Evolutionary conservation across 305 asterid species (phyloP).

Genomic region (Solanum hybrid): DNA sequence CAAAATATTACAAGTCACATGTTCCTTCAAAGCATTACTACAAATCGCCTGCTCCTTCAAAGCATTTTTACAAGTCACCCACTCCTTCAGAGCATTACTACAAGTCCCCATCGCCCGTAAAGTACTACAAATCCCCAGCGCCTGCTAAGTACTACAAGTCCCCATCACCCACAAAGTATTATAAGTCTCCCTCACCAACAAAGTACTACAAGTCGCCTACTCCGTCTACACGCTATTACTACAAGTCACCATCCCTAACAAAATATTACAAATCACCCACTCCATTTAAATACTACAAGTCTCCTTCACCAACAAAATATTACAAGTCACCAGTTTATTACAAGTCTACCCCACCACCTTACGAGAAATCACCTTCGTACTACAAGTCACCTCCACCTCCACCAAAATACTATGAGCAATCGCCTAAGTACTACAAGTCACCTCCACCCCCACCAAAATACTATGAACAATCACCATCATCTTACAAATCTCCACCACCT

Average conservation of each 20-base stretch:
- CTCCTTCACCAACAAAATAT: not conserved
- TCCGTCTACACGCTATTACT: not conserved
- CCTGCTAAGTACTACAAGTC: not conserved
- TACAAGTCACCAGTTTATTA: not conserved
- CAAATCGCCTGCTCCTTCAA: not conserved
- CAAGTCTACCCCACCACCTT: not conserved
- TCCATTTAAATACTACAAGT: not conserved
- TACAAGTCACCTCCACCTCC: not conserved
- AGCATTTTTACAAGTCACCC: not conserved
- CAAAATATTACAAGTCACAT: not conserved
- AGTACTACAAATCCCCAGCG: not conserved
- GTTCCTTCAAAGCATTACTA: not conserved
- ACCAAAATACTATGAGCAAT: not conserved
- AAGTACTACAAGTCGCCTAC: not conserved
- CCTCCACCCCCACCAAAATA: not conserved
- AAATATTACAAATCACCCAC: not conserved
- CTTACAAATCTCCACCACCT: not conserved
- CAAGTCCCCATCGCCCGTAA: not conserved
- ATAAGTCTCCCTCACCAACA: not conserved
- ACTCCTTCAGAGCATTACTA: not conserved
- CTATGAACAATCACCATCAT: not conserved
- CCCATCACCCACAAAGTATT: not conserved
- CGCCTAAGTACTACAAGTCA: not conserved
- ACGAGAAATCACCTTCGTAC: not conserved
- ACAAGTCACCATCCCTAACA: not conserved